Conservation (phyloP, 495 filamentous ascomycete species). For the Penicillium pancosmium region DNA sequence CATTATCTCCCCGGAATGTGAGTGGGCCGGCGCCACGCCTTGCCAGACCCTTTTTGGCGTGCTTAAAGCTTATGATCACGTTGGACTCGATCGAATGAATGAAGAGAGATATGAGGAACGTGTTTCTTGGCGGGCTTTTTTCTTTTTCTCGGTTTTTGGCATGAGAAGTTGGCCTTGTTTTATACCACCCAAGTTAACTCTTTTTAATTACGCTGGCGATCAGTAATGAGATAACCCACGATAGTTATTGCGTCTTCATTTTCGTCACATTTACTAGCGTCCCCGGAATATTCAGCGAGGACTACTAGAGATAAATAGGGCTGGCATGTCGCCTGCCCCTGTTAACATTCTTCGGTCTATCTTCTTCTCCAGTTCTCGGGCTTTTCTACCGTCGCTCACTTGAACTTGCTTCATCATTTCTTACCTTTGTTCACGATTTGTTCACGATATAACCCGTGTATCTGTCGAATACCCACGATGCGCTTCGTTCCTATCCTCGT, state of each 20-base stretch:
- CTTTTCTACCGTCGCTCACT: not conserved
- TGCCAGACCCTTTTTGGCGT: not conserved
- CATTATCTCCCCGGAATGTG: not conserved
- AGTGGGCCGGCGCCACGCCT: not conserved
- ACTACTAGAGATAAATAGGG: not conserved
- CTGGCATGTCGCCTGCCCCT: not conserved
- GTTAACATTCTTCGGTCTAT: too few relatives aligned
- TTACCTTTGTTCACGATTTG: too few relatives aligned
- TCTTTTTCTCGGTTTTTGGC: not conserved
- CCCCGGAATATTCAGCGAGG: not conserved
- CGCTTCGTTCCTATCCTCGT: not conserved
- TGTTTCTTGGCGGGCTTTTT: not conserved
- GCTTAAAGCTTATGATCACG: constrained; percentile 3
- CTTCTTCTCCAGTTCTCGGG: not conserved
- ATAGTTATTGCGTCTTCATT: not conserved
- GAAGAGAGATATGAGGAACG: not conserved
- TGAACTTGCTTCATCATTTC: not conserved
- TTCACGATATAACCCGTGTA: too few relatives aligned
- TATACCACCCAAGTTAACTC: not conserved
- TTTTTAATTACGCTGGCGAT: not conserved
- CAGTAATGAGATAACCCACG: not conserved
- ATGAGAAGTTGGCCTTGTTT: not conserved
- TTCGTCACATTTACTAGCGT: not conserved
- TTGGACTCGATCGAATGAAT: not conserved
- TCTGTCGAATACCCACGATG: not conserved